Evolutionary conservation across 805 yeast genomes (phyloP).

Genomic region (Kodamaea lidongshanica): DNA sequence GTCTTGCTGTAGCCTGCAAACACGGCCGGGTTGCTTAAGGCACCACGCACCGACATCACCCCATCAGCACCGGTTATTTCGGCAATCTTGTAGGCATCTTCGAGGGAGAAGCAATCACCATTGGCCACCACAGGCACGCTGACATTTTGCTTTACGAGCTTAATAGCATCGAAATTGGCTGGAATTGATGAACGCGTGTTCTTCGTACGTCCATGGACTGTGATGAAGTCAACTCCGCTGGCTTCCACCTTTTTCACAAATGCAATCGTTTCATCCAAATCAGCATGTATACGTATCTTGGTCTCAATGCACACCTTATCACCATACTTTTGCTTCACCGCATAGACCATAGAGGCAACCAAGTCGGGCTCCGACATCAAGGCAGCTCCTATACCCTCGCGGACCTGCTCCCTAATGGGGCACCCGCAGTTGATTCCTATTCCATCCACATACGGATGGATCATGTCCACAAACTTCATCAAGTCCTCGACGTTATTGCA

Average conservation of each 20-base stretch:
- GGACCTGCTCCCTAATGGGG: constrained; percentile 89
- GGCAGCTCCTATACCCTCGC: constrained; percentile 97
- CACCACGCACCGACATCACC: constrained; percentile 92
- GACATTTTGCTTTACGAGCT: constrained; percentile 48
- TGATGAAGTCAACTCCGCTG: constrained; percentile 89
- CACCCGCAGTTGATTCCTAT: constrained; percentile 96
- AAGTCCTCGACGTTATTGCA: constrained; percentile 79
- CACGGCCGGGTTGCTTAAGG: constrained; percentile 78
- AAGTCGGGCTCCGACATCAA: constrained; percentile 76
- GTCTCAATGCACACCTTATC: constrained; percentile 74
- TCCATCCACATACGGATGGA: constrained; percentile 88
- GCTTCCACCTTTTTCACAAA: constrained; percentile 70
- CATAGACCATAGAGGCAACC: constrained; percentile 76
- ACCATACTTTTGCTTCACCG: constrained; percentile 74
- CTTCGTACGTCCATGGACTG: constrained; percentile 89
- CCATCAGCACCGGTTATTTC: constrained; percentile 76
- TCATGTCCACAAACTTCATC: constrained; percentile 76
- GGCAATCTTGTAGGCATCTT: constrained; percentile 61
- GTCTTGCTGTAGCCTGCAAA: constrained; percentile 68
- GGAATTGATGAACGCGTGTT: constrained; percentile 81
- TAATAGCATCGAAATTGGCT: constrained; percentile 78
- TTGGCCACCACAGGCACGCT: constrained; percentile 87
- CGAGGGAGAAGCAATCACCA: constrained; percentile 79
- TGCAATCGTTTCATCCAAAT: constrained; percentile 62
- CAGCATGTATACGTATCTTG: constrained; percentile 81